Percentiles rank a stretch among this genome's conserved stretches.
phyloP scores from a whole-genome alignment of 805 yeast genomes.

The Pichia ethanolica region DNA sequence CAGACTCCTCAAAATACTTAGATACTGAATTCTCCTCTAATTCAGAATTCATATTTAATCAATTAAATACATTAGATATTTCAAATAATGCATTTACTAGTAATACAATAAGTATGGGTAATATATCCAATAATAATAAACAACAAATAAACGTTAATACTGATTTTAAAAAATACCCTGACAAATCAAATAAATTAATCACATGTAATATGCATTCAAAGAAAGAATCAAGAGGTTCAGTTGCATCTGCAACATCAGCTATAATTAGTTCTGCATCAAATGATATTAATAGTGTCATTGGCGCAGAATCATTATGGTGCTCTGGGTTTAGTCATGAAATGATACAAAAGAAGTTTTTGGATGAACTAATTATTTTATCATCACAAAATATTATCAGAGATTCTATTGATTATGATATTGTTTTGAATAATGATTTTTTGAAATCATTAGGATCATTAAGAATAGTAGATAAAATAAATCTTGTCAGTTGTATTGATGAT shows the following conservation, averaged over 20 bases:
- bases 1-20: not conserved
- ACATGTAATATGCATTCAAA: constrained; percentile 14
- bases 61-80: not conserved
- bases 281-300: not conserved
- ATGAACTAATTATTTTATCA: constrained; percentile 18
- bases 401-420: constrained; percentile 2
- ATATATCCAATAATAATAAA: not conserved
- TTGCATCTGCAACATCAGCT: constrained; percentile 27
- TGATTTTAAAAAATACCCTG: not conserved
- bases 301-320: constrained; percentile 10
- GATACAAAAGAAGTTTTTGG: constrained; percentile 16
- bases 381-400: constrained; percentile 7
- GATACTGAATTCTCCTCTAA: constrained; percentile 1
- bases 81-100: not conserved
- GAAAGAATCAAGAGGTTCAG: constrained; percentile 29
- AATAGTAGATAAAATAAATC: constrained; percentile 22
- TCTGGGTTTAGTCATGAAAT: constrained; percentile 11
- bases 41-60: not conserved
- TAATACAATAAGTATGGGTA: no score
- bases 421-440: constrained; percentile 12
- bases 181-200: not conserved
- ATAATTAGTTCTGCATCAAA: constrained; percentile 25
- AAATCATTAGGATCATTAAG: constrained; percentile 25
- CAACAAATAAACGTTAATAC: not conserved
- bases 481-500: constrained; percentile 6